Conservation (phyloP, 257 asterid species). For the Dorcoceras hygrometricum region DNA sequence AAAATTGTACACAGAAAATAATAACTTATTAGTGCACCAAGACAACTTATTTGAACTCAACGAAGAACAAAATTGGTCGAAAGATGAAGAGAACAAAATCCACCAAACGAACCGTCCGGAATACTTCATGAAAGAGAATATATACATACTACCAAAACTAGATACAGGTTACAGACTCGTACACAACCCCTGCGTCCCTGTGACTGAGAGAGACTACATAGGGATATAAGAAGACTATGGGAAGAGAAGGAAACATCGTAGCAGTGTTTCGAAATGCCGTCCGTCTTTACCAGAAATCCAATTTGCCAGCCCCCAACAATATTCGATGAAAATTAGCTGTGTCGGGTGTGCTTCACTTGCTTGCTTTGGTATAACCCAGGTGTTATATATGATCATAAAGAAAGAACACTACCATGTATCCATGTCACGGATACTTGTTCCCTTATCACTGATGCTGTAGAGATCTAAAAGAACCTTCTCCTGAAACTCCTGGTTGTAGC, state of each 20-base stretch:
- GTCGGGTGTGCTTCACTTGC: constrained; percentile 25
- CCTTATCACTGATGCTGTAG: constrained; percentile 14
- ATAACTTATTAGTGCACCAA: constrained; percentile 7
- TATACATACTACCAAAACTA: constrained; percentile 22
- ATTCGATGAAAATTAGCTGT: constrained; percentile 3
- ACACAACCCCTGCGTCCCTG: constrained; percentile 27
- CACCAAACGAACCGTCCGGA: constrained; percentile 27
- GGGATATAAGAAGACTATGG: constrained; percentile 1
- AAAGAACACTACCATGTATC: constrained; percentile 22
- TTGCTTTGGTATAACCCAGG: constrained; percentile 15
- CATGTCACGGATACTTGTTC: constrained; percentile 1
- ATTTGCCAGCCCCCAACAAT: constrained; percentile 7
- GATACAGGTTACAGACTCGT: constrained; percentile 31
- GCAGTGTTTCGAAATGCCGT: constrained; percentile 12
- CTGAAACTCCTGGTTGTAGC: constrained; percentile 45
- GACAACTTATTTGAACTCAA: constrained; percentile 30
- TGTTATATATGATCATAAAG: constrained; percentile 11
- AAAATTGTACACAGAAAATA: neutral
- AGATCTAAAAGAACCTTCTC: constrained; percentile 49
- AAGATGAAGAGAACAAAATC: constrained; percentile 4
- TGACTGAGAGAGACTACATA: constrained; percentile 13
- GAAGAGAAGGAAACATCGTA: constrained; percentile 17
- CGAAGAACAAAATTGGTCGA: constrained; percentile 26
- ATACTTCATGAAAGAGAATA: constrained; percentile 23
- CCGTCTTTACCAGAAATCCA: constrained; percentile 5